Evolutionary conservation across 2,329 filamentous ascomycete genomes (phyloP), one percentile per base, ranked within the genome.

Genomic region (Penicillium sp.): DNA sequence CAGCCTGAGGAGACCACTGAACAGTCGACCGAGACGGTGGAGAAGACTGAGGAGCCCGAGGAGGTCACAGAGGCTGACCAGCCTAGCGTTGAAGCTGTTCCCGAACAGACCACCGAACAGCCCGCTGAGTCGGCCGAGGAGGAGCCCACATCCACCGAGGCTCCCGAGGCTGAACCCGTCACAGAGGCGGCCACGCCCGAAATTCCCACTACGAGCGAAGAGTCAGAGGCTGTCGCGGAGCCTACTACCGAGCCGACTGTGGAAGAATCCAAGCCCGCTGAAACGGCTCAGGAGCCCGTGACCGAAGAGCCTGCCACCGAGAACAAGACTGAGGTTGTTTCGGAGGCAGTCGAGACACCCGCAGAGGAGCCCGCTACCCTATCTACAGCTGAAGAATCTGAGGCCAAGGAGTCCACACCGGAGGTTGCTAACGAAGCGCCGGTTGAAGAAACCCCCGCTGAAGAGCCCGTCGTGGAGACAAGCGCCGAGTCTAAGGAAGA

Each of bases 381-480:
- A n/a, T 20, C 50, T 11, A 32, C 40, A 26, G 40, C 42, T 13
- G 49, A 57, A 37, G 54, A 53, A 34, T 44, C 52, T 2, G 46
- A 51, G 46, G 35, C 44, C 1, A 42, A 55, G 23, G 46, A 52
- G 31, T 11, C 42, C 6, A 35, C 36, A 11, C 28, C 27, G 14
- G 51, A 47, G 28, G 16, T 42, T 27, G 34, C 26, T 4, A 31
- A 35, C 11, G 49, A 43, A 16, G 44, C 52, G 37, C 42, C 53
- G 13, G 47, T 37, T 35, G 22, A 45, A 39, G 49, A 56, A 20
- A 40, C 42, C 14, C 20, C 44, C 23, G 39, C 36, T 6, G 54
- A 44, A 22, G 54, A 46, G 36, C 26, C 46, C 22, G 38, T 27
- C 5, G 37, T 36, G 16, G 68, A 73, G 42, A 60, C 73, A 50